phyloP scores from a whole-genome alignment of 208 protist genomes.

The Wallacemonas collosoma region DNA sequence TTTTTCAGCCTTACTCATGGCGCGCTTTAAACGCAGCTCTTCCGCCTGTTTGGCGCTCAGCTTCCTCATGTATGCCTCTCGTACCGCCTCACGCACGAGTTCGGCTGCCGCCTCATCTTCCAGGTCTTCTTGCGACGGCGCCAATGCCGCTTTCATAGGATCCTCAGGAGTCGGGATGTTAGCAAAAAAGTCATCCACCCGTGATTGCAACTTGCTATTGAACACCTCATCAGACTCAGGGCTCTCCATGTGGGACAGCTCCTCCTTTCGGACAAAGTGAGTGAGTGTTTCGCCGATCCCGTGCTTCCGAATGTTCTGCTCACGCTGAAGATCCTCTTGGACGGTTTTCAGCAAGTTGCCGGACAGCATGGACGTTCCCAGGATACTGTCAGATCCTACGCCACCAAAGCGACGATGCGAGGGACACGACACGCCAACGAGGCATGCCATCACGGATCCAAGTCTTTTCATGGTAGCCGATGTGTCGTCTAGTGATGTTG shows the following conservation, averaged over 20 bases:
- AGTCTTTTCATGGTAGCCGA: not conserved
- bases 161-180: slow-evolving; percentile 71
- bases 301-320: slow-evolving; percentile 43
- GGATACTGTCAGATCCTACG: slow-evolving; percentile 30
- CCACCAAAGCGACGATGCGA: not conserved
- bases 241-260: slow-evolving; percentile 87
- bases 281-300: slow-evolving; percentile 57
- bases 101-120: slow-evolving; percentile 62
- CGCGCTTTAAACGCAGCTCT: slow-evolving; percentile 65
- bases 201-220: slow-evolving; percentile 37
- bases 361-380: slow-evolving; percentile 51
- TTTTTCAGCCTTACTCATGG: slow-evolving; percentile 42
- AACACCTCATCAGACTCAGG: slow-evolving; percentile 73
- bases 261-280: slow-evolving; percentile 48
- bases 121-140: slow-evolving; percentile 70
- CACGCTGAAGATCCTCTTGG: slow-evolving; percentile 62
- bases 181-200: slow-evolving; percentile 75
- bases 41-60: slow-evolving; percentile 60
- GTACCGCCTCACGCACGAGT: slow-evolving; percentile 75
- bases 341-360: slow-evolving; percentile 46
- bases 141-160: slow-evolving; percentile 81
- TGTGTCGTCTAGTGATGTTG: not conserved
- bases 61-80: slow-evolving; percentile 73
- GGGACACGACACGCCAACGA: not conserved
- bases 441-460: no score